Conservation (phyloP, 257 asterid species). For the Lithospermum erythrorhizon region DNA sequence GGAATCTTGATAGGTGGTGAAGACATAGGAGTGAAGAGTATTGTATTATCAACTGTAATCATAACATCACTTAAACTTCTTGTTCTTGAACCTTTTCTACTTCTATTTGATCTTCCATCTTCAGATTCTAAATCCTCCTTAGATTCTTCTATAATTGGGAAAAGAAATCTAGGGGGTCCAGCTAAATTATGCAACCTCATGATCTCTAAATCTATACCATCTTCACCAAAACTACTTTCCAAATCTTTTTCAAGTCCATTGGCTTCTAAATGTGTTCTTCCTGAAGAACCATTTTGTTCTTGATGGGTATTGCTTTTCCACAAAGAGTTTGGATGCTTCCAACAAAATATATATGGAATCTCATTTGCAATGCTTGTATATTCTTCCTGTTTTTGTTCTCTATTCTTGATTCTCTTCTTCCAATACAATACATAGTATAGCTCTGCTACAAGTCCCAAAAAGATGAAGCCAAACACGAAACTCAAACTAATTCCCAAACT, state of each 20-base stretch:
- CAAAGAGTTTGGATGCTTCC: constrained; percentile 31
- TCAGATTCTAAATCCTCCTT: constrained; percentile 85
- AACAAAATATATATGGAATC: constrained; percentile 33
- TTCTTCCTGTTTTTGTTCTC: constrained; percentile 15
- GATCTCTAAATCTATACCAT: constrained; percentile 56
- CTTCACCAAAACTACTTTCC: constrained; percentile 56
- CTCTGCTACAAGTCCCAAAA: constrained; percentile 65
- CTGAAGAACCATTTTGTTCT: constrained; percentile 23
- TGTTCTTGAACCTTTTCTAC: constrained; percentile 59
- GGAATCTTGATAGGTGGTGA: constrained; percentile 48
- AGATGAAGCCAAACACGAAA: constrained; percentile 44
- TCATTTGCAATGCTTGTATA: constrained; percentile 7
- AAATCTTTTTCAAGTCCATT: constrained; percentile 28
- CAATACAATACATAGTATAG: constrained; percentile 62
- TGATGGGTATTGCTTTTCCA: constrained; percentile 17
- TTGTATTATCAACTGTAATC: constrained; percentile 37
- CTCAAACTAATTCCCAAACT: constrained; percentile 73
- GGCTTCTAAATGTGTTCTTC: constrained; percentile 22
- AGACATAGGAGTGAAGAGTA: constrained; percentile 40
- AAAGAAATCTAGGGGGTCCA: constrained; percentile 92
- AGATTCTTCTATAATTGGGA: constrained; percentile 84
- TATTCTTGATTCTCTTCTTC: constrained; percentile 40
- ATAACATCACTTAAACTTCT: constrained; percentile 62
- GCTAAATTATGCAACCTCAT: constrained; percentile 77
- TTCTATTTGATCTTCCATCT: constrained; percentile 50